phyloP scores from a whole-genome alignment of 768 basidiomycete species.

The Phanerochaete carnosa region DNA sequence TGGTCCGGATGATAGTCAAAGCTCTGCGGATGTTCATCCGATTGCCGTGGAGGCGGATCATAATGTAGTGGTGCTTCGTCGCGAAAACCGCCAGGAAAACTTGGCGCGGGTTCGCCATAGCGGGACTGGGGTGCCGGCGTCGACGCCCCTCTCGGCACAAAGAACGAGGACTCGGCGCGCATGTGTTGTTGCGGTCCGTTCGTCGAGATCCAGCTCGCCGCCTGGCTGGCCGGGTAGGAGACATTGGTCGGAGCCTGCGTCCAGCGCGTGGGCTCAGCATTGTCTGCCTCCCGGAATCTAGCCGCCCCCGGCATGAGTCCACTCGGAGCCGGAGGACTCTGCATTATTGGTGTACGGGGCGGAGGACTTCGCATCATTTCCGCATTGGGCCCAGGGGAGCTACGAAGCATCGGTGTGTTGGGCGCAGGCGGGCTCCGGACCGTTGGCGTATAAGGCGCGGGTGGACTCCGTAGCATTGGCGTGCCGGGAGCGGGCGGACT shows the following conservation, averaged over 20 bases:
- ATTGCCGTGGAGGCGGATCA: background rate
- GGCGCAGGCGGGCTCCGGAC: background rate
- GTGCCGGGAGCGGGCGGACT: background rate
- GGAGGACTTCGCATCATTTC: background rate
- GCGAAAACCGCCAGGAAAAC: background rate
- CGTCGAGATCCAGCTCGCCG: background rate
- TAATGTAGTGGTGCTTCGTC: background rate
- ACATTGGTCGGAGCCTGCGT: slow-evolving; percentile 6
- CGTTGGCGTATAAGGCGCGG: no score
- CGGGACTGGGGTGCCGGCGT: slow-evolving; percentile 9
- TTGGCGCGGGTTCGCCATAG: background rate
- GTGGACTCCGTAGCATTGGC: background rate
- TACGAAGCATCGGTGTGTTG: background rate
- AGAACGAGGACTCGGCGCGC: slow-evolving; percentile 1
- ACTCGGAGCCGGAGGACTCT: background rate
- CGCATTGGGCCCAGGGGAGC: background rate
- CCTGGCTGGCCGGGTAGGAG: slow-evolving; percentile 7
- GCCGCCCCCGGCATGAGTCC: slow-evolving; percentile 1
- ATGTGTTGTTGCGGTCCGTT: background rate
- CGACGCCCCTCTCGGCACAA: background rate
- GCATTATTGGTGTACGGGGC: background rate
- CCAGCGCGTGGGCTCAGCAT: background rate
- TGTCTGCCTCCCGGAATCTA: slow-evolving; percentile 5
- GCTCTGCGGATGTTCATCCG: background rate
- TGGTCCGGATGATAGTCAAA: background rate